phyloP scores from a whole-genome alignment of 441 rosid species.

The Capsella rubella region DNA sequence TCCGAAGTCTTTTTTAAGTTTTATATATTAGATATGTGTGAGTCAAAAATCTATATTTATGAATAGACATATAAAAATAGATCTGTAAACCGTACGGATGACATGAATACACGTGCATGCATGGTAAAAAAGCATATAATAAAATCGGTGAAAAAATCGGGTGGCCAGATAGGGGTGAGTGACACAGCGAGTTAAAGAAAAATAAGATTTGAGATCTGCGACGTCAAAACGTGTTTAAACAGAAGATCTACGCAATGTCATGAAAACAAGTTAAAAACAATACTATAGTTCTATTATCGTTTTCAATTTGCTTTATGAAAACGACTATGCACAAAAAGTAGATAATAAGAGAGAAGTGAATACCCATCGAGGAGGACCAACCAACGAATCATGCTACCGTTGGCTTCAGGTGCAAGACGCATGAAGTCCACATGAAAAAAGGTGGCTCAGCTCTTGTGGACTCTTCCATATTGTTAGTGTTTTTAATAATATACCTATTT shows the following conservation, averaged over 20 bases:
- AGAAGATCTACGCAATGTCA: too few species aligned
- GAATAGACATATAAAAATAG: not conserved
- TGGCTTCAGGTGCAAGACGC: slow-evolving; percentile 30
- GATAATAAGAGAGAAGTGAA: not conserved
- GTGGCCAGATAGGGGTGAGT: slow-evolving; percentile 16
- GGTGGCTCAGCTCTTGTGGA: not conserved
- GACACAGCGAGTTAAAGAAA: not conserved
- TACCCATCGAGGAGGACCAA: not conserved
- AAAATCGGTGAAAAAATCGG: slow-evolving; percentile 1
- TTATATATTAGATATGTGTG: not conserved
- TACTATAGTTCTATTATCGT: not conserved
- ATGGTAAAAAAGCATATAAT: not conserved
- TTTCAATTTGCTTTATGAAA: slow-evolving; percentile 3
- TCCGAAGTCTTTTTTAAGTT: not conserved
- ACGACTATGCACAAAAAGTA: not conserved
- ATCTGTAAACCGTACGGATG: not conserved
- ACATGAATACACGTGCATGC: slow-evolving; percentile 35
- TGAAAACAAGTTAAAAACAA: too few species aligned
- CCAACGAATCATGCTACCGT: slow-evolving; percentile 31
- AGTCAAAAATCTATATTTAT: not conserved
- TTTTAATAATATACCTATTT: not conserved
- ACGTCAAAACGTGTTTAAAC: slow-evolving; percentile 24
- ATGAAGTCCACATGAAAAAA: slow-evolving; percentile 8
- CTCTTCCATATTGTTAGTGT: not conserved
- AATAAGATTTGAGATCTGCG: slow-evolving; percentile 31